Evolutionary conservation across 495 filamentous ascomycete species (phyloP).

Genomic region (Penicillium atrosanguineum): DNA sequence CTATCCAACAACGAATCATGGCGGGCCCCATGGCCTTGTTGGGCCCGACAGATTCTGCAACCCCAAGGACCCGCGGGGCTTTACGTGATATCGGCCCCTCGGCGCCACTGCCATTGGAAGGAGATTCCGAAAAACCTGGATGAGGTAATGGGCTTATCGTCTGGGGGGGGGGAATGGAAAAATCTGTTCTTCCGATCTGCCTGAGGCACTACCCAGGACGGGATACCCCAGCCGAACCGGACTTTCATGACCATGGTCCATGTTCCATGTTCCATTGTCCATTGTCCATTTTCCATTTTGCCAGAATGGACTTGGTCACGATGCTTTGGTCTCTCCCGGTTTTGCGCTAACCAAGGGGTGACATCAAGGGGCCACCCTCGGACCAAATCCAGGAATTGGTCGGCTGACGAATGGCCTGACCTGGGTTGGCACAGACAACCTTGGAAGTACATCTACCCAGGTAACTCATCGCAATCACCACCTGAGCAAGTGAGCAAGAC

Average conservation of each 20-base stretch:
- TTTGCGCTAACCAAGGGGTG: neutral
- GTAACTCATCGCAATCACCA: neutral
- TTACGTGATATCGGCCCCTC: constrained; percentile 29
- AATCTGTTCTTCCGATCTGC: neutral
- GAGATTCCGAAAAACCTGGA: constrained; percentile 18
- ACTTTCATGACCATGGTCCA: neutral
- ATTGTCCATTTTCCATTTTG: too few species aligned
- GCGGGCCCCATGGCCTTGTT: neutral
- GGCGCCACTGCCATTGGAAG: constrained; percentile 27
- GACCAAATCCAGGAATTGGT: neutral
- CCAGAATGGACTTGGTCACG: too few species aligned
- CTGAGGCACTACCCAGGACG: neutral
- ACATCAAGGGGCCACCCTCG: neutral
- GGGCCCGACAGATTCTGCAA: constrained; percentile 9
- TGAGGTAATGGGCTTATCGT: constrained; percentile 15
- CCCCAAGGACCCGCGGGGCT: constrained; percentile 13
- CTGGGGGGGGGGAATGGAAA: neutral
- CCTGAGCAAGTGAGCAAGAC: neutral
- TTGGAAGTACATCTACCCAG: neutral
- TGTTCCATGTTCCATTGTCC: neutral
- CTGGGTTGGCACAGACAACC: neutral
- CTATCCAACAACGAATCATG: constrained; percentile 7
- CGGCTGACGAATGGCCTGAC: neutral
- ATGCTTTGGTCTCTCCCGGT: neutral
- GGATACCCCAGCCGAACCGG: neutral